Evolutionary conservation across 2,329 filamentous ascomycete genomes (phyloP).

Genomic region (Sporothrix globosa): DNA sequence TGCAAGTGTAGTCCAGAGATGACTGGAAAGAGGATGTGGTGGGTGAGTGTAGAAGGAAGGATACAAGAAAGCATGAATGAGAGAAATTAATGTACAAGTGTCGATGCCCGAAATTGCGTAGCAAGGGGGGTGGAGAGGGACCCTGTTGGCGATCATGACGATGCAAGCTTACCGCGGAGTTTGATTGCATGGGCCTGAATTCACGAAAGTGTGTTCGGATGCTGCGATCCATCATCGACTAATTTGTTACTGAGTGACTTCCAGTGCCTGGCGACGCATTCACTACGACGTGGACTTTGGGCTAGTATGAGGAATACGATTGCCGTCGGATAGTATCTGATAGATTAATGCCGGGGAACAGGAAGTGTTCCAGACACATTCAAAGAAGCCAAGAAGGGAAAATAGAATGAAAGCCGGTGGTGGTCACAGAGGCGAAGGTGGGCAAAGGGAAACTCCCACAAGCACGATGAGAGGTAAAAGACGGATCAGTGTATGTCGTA

Average conservation of each 20-base stretch:
- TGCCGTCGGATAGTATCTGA: constrained; percentile 7
- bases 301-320: neutral
- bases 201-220: neutral
- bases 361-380: neutral
- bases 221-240: constrained; percentile 1
- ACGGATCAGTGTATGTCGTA: no score
- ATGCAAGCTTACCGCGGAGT: neutral
- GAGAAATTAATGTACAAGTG: constrained; percentile 10
- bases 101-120: constrained; percentile 2
- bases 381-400: neutral
- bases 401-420: neutral
- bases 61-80: constrained; percentile 14
- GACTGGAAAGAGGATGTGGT: neutral
- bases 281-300: constrained; percentile 7
- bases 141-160: constrained; percentile 19
- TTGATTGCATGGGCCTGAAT: neutral
- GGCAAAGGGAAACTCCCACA: neutral
- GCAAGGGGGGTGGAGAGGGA: neutral
- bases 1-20: no score
- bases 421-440: neutral
- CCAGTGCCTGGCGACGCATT: constrained; percentile 10
- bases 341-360: constrained; percentile 16
- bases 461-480: neutral
- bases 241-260: neutral
- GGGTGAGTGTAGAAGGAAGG: neutral